phyloP scores from a whole-genome alignment of 169 alveolate species.

The Plasmodium falciparum region DNA sequence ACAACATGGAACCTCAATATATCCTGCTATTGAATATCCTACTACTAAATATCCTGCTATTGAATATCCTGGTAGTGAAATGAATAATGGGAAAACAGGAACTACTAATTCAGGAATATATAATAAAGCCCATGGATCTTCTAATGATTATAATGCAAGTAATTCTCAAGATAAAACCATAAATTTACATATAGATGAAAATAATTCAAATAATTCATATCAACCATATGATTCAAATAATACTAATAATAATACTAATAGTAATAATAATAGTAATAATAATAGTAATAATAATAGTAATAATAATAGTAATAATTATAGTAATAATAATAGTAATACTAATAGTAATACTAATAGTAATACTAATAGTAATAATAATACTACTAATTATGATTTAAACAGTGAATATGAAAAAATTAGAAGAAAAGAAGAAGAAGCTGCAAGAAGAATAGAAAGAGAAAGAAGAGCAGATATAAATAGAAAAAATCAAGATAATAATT shows the following conservation, averaged over 20 bases:
- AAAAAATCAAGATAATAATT: conserved; percentile 8
- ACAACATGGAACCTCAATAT: background rate
- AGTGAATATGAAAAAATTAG: conserved; percentile 50
- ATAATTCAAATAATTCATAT: background rate
- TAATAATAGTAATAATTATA: too few relatives aligned
- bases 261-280: too few relatives aligned
- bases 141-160: conserved; percentile 18
- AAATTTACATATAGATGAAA: conserved; percentile 17
- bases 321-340: too few relatives aligned
- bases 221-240: conserved; percentile 1
- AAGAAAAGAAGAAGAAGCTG: conserved; percentile 50
- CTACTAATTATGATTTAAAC: conserved; percentile 13
- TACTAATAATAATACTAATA: conserved; percentile 15
- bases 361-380: too few relatives aligned
- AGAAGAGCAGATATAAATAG: conserved; percentile 42
- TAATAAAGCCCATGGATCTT: background rate
- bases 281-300: too few relatives aligned
- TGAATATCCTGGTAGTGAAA: conserved; percentile 4
- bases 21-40: conserved; percentile 7
- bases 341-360: too few relatives aligned
- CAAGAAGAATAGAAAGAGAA: conserved; percentile 37
- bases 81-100: background rate
- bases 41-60: background rate
- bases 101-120: background rate
- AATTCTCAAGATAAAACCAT: conserved; percentile 39